Evolutionary conservation across 257 asterid genomes (phyloP).

Genomic region (Jaltomata sinuosa): DNA sequence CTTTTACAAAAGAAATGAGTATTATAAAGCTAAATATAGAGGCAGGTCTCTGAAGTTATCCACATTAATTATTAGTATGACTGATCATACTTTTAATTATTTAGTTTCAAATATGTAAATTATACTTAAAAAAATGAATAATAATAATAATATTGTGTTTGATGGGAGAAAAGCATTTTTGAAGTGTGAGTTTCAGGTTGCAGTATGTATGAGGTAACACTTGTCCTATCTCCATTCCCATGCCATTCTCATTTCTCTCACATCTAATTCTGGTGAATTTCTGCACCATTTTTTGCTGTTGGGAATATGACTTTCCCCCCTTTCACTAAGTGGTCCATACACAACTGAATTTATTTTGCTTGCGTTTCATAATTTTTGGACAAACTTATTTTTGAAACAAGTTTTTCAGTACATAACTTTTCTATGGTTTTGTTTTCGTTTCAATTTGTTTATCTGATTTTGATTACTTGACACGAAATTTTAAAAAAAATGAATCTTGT

Average conservation of each 20-base stretch:
- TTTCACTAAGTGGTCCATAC: not conserved
- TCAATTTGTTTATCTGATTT: no score
- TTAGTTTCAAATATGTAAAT: no score
- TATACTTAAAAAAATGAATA: no score
- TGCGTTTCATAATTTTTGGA: no score
- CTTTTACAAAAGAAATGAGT: no score
- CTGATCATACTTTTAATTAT: no score
- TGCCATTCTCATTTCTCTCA: not conserved
- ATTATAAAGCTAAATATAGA: no score
- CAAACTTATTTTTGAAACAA: no score
- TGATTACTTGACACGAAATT: no score
- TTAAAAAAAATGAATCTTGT: no score
- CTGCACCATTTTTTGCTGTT: not conserved
- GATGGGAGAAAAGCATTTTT: not conserved
- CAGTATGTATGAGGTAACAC: not conserved
- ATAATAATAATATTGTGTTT: not conserved
- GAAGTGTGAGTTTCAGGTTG: constrained; percentile 1
- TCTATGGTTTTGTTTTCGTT: no score
- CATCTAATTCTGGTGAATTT: not conserved
- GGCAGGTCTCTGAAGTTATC: not conserved
- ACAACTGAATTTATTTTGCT: not conserved
- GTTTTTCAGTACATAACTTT: no score
- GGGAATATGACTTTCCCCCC: not conserved
- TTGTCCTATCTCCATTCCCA: not conserved
- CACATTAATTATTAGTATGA: not conserved